Evolutionary conservation across 139 green algal species (phyloP), one percentile per base, ranked within the genome.

Genomic region (Helicosporidium sp.): DNA sequence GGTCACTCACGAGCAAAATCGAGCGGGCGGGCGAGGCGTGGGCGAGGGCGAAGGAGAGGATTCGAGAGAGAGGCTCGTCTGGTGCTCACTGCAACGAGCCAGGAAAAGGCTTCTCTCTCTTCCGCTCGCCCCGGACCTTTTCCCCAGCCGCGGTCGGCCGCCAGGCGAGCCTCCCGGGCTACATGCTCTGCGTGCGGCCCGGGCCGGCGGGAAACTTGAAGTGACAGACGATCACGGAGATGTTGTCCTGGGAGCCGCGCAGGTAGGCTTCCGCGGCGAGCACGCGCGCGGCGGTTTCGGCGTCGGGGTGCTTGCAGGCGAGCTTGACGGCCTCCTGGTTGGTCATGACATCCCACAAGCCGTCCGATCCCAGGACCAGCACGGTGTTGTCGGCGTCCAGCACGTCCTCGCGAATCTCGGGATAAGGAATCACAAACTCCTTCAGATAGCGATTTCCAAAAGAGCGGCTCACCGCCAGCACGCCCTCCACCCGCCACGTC

Each of bases 401-500:
- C 26, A 49, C 27, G 42, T 92, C 73, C 41, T 87, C 73, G 20
- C 61, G 49, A 16, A 94, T 49, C 17, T 91, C 74, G 1, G 83
- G 85, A 48, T 64, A 73, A 22, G 87, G 61, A 0, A 87, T 74
- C 8, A 96, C 78, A 39, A 74, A 87, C 10, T 63, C 61, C 61
- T 96, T 96, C 22, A 96, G 59, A 48, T 83, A 64, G 12, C 77
- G 72, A 60, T 97, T 89, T 13, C 87, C 87, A 70, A 97, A 96
- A 7, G 81, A 80, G 10, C 87, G 69, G 2, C 70, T 85, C 43
- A 97, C 88, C 7, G 87, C 87, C 43, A 97, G 77, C 56, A 97
- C 79, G 36, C 87, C 87, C 15, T 74, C 76, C 26, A 97, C 85
- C 22, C 87, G 69, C 87, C 87, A 97, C 3, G 82, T 93, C 48